Conservation (phyloP, 106 monocot species). For the Dendrobium officinale region DNA sequence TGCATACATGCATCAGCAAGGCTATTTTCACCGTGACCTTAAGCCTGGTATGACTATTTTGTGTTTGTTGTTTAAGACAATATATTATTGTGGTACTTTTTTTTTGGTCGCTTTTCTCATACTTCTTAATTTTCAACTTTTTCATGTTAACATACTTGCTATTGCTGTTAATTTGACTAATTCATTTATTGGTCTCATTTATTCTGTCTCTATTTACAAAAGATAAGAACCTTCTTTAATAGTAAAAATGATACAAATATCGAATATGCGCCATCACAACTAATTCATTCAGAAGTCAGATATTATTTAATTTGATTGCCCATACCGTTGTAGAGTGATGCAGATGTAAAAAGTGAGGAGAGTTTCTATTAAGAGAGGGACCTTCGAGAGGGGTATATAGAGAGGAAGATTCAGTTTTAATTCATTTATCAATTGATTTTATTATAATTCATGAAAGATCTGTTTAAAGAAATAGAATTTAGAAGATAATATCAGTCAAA, state of each 20-base stretch:
- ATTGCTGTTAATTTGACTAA: neutral
- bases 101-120: neutral
- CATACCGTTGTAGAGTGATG: neutral
- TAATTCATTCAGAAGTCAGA: neutral
- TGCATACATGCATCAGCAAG: conserved; percentile 75
- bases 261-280: neutral
- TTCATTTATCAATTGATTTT: neutral
- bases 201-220: neutral
- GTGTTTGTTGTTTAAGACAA: neutral
- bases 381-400: neutral
- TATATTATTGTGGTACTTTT: neutral
- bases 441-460: neutral
- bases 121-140: neutral
- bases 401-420: neutral
- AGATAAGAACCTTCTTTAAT: neutral
- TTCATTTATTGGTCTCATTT: neutral
- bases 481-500: neutral
- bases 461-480: neutral
- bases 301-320: too few relatives aligned
- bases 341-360: neutral
- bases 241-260: neutral
- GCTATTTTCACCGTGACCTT: conserved; percentile 92
- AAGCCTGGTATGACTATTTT: conserved; percentile 65
- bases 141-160: neutral
- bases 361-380: neutral